phyloP scores from a whole-genome alignment of 441 rosid genomes.

The Cnidoscolus chayamansa region DNA sequence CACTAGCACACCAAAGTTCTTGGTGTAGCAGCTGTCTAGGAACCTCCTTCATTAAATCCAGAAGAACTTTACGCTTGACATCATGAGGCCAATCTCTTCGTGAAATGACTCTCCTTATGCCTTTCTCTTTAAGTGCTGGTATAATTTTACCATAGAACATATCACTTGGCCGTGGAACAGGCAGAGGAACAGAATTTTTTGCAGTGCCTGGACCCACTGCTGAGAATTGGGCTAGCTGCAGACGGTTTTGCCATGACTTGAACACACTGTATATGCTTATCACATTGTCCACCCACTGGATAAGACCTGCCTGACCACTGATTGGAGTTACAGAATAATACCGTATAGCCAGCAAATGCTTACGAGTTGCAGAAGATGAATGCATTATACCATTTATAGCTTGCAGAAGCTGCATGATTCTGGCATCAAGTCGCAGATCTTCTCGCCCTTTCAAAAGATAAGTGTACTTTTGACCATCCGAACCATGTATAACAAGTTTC shows the following conservation, averaged over 20 bases:
- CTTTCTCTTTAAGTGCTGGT: conserved; percentile 98
- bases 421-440: conserved; percentile 98
- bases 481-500: conserved; percentile 85
- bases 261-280: conserved; percentile 90
- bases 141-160: conserved; percentile 99
- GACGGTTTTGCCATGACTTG: conserved; percentile 93
- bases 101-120: conserved; percentile 92
- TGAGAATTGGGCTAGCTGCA: conserved; percentile 67
- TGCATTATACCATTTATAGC: conserved; percentile 75
- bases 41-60: conserved; percentile 95
- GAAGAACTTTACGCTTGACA: conserved; percentile 92
- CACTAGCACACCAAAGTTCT: conserved; percentile 99
- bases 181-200: conserved; percentile 57
- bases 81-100: conserved; percentile 99
- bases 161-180: conserved; percentile 97
- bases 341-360: conserved; percentile 69
- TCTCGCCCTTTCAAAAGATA: conserved; percentile 96
- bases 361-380: conserved; percentile 57
- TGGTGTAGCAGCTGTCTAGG: conserved; percentile 90
- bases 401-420: conserved; percentile 98
- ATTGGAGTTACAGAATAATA: conserved; percentile 96
- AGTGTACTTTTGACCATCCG: conserved; percentile 87
- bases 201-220: conserved; percentile 56
- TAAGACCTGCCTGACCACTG: conserved; percentile 98
- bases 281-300: conserved; percentile 98